A percentile compares a stretch with the other conserved stretches of the same genome.
Conservation (phyloP, 805 yeast genomes). For the Limtongia smithiae region DNA sequence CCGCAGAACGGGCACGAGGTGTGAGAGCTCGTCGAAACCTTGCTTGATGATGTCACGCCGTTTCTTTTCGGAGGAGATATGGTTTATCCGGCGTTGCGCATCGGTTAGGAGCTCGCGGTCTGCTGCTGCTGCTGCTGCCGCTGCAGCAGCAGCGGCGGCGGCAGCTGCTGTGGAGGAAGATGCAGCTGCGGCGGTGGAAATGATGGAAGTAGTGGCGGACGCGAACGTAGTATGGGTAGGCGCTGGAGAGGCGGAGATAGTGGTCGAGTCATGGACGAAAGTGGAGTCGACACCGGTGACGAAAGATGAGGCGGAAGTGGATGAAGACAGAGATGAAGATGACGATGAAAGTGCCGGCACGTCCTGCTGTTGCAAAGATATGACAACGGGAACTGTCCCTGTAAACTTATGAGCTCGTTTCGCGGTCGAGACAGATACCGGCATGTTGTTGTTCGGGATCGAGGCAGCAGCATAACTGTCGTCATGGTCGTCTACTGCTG, state of each 20-base stretch:
- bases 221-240: neutral
- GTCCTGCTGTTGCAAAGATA: neutral
- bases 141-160: neutral
- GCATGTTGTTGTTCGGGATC: no score
- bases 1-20: conserved; percentile 38
- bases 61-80: conserved; percentile 41
- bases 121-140: neutral
- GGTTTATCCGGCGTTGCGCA: conserved; percentile 41
- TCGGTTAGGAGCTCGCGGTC: conserved; percentile 35
- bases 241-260: neutral
- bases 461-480: no score
- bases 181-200: neutral
- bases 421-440: no score
- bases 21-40: conserved; percentile 39
- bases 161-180: neutral
- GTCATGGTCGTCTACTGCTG: no score
- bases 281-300: conserved; percentile 2
- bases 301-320: neutral
- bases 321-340: no score
- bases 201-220: neutral
- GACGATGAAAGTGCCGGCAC: no score
- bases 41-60: conserved; percentile 41
- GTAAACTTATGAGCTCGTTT: no score
- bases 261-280: neutral
- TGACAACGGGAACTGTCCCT: no score